Base-by-base conservation (phyloP, 352 stramenopile species). In the Phytophthora hybrid region DNA sequence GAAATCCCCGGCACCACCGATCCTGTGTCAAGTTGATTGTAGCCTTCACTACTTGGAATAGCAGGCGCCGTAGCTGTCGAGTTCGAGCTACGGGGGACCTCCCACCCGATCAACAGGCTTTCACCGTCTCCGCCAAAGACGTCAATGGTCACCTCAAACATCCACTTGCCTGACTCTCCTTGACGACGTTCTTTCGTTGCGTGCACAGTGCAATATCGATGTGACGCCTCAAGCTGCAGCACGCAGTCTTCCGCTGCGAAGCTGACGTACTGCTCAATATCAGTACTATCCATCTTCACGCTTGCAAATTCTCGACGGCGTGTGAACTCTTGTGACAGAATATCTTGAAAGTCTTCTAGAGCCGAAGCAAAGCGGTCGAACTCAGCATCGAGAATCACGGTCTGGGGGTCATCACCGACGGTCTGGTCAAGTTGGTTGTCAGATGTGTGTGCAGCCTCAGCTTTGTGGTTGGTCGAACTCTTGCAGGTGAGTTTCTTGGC, bases 231-330 rank as follows among this genome's bases (percentile, higher is more conserved):
- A 7, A 95, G 81, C 56, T 93, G 84, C 29, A 93, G 44, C 44
- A 93, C 62, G 26, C 88, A 93, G 66, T 95, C 87, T 74, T 93
- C 84, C 16, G 90, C 84, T 0, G 86, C 90, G 51, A 95, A 90
- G 54, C 78, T 93, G n/a, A 93, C 76, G 2, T 84, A 79, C 8
- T 76, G 71, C 54, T 89, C 85, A 29, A 95, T 62, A 21, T 76
- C 71, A 0, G 69, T 64, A 49, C 75, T 91, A 64, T 91, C 87
- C 82, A 93, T 89, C 55, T 92, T 92, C 31, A 95, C 88, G 32
- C 76, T 68, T 21, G 85, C 88, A 47, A 93, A 95, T n/a, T 92
- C 86, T 3, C 87, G 82, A 34, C 88, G 79, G 1, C 85, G 83
- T 9, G 70, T 66, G 11, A 95, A 83, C 41, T 95, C 88, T 31